Percentiles rank a stretch among this genome's conserved stretches.
Conservation (phyloP, 208 protist genomes). For the Novymonas esmeraldas region DNA sequence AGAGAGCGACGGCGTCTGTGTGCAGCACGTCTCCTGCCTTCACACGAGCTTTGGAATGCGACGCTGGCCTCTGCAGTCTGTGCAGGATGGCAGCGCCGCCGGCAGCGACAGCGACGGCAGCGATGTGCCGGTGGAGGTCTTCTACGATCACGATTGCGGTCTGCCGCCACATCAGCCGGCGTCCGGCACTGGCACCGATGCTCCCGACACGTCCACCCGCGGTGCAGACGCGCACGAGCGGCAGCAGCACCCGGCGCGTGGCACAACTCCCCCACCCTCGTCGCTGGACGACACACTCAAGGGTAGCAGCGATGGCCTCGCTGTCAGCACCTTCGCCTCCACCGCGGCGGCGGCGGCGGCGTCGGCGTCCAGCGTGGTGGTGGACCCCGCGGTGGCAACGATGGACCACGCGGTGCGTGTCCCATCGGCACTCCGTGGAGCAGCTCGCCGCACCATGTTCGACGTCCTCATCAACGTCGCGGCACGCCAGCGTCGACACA, state of each 20-base stretch:
- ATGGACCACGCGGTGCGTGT: slow-evolving; percentile 68
- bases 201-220: background rate
- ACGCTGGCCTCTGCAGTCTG: background rate
- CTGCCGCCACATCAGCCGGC: background rate
- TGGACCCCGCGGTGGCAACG: slow-evolving; percentile 37
- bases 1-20: too few species aligned
- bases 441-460: slow-evolving; percentile 78
- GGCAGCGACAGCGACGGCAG: background rate
- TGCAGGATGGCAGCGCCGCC: background rate
- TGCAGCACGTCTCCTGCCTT: background rate
- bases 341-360: background rate
- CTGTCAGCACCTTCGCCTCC: slow-evolving; percentile 8
- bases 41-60: slow-evolving; percentile 6
- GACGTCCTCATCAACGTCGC: slow-evolving; percentile 48
- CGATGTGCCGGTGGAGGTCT: slow-evolving; percentile 8
- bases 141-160: slow-evolving; percentile 17
- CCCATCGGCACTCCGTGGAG: slow-evolving; percentile 50
- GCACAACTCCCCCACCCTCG: background rate
- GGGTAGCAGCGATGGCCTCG: background rate
- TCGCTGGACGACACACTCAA: background rate
- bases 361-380: background rate
- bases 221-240: background rate
- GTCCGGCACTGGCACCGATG: too few species aligned
- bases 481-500: background rate
- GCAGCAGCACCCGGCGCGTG: background rate